phyloP scores from a whole-genome alignment of 352 stramenopile species.

The Pilasporangium apinafurcum region DNA sequence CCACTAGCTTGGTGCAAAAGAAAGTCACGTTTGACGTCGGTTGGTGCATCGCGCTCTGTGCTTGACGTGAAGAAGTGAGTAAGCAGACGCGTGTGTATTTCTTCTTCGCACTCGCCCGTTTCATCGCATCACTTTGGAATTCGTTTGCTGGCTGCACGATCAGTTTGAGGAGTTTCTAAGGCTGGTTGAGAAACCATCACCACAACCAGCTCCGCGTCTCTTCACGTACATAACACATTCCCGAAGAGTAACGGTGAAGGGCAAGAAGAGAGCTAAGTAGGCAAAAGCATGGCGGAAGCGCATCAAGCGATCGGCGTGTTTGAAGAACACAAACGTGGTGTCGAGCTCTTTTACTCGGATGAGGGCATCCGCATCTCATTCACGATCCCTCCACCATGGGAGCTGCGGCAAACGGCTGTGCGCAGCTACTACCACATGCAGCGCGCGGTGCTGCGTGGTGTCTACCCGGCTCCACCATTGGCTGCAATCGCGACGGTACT shows the following conservation, averaged over 20 bases:
- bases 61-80: too few species aligned
- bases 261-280: not conserved
- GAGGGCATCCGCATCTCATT: constrained; percentile 81
- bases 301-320: constrained; percentile 82
- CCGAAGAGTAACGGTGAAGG: not conserved
- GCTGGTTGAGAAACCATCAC: too few species aligned
- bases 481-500: constrained; percentile 51
- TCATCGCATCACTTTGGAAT: too few species aligned
- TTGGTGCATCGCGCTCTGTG: too few species aligned
- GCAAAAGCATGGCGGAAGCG: constrained; percentile 69
- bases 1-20: too few species aligned
- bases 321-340: constrained; percentile 80
- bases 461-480: constrained; percentile 74
- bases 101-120: too few species aligned
- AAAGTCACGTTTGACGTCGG: too few species aligned
- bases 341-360: constrained; percentile 83
- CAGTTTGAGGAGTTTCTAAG: too few species aligned
- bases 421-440: constrained; percentile 70
- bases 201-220: too few species aligned
- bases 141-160: too few species aligned
- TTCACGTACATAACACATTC: too few species aligned
- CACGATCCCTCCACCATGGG: constrained; percentile 74
- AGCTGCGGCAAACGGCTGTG: constrained; percentile 54
- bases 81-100: too few species aligned
- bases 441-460: constrained; percentile 52